Evolutionary conservation across 352 stramenopile species (phyloP), one percentile per base, ranked within the genome.

Genomic region (Phytophthora lateralis): DNA sequence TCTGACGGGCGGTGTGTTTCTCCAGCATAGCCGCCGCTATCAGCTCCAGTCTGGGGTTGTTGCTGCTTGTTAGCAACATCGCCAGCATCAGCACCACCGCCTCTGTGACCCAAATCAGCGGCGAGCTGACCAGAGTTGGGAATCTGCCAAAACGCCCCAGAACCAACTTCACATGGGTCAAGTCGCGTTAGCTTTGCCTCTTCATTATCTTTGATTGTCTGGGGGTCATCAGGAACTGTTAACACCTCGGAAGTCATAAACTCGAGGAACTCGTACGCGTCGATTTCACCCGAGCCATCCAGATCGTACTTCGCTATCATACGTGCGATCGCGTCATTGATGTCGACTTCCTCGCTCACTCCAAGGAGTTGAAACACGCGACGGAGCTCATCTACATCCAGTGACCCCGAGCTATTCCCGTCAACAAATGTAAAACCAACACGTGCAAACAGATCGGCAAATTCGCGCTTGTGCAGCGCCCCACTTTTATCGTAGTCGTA

Each of bases 301-400:
- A 93, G 38, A 50, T 93, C 84, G 49, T 93, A 91, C 15, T 75
- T 75, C 0, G 72, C 63, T 14, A 91, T 72, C 78, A 88, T 83
- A 3, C 48, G 54, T 14, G 61, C 56, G 11, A 71, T 60, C 0
- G 55, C 41, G 32, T 89, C 76, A 20, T 84, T 68, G 1, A 70
- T 30, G 12, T 83, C 70, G 2, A 20, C 67, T 42, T 81, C 63
- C 27, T 77, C 63, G 0, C 60, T 51, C 24, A 91, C 71, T 3
- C 79, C 81, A 39, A 91, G 70, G 5, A 85, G 66, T 34, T 73
- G 64, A 26, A 91, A 65, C 8, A 83, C 82, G 12, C 72, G 71
- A 11, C 71, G 52, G 35, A 93, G 69, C 27, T 93, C 84, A 2
- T 65, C 21, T 1, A 53, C 55, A 42, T 87, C 76, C 11, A 93